These are phyloP conservation scores for Dinochytrium kinnereticum DNA, from an alignment of 371 early-diverging fungal species.

Conservation along the genomic window DNA sequence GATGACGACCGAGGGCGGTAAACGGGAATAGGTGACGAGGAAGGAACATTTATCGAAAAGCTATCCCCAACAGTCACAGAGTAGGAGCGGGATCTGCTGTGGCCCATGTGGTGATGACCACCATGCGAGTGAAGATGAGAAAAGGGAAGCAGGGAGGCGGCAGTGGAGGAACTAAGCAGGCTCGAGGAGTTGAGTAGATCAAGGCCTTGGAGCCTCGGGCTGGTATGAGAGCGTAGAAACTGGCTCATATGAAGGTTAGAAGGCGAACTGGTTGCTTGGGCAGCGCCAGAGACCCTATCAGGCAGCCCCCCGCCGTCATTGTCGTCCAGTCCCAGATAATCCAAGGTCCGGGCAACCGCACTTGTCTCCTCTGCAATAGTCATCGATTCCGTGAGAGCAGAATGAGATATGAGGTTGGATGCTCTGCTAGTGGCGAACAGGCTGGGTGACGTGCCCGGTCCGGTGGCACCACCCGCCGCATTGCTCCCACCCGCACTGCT, in stretches of 20 bases:
- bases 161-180: background rate
- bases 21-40: slow-evolving; percentile 33
- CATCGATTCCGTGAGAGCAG: slow-evolving; percentile 19
- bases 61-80: slow-evolving; percentile 72
- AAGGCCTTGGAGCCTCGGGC: slow-evolving; percentile 18
- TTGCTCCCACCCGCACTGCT: background rate
- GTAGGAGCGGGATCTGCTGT: slow-evolving; percentile 69
- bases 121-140: background rate
- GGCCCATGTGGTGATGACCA: slow-evolving; percentile 17
- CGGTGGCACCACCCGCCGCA: background rate
- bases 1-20: slow-evolving; percentile 42
- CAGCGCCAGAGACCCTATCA: slow-evolving; percentile 18
- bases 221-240: slow-evolving; percentile 5
- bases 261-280: slow-evolving; percentile 23
- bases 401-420: slow-evolving; percentile 21
- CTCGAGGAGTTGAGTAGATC: background rate
- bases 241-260: slow-evolving; percentile 24
- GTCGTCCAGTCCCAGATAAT: slow-evolving; percentile 80
- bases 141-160: slow-evolving; percentile 15
- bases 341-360: slow-evolving; percentile 73
- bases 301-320: slow-evolving; percentile 5
- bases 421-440: background rate
- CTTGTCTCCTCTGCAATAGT: slow-evolving; percentile 56
- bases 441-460: slow-evolving; percentile 10
- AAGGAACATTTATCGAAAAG: background rate